Percentiles rank a stretch among this genome's conserved stretches.
phyloP scores from a whole-genome alignment of 805 yeast species.

The Brettanomyces naardenensis region DNA sequence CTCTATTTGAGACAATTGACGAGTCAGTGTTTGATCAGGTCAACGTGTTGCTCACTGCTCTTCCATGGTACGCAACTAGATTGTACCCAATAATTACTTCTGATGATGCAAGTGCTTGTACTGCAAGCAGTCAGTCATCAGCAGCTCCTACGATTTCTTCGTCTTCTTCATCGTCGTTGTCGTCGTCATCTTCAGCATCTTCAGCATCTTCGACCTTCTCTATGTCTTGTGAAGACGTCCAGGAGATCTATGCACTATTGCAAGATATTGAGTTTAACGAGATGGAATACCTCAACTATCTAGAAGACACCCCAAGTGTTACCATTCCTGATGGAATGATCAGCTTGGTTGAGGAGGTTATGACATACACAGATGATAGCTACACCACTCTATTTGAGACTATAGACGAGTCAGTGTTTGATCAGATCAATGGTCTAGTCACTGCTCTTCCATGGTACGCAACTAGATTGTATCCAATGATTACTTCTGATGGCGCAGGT shows the following conservation, averaged over 20 bases:
- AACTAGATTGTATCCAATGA: conserved; percentile 19
- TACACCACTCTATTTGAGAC: conserved; percentile 32
- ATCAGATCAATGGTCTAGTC: conserved; percentile 18
- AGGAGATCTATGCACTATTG: conserved; percentile 4
- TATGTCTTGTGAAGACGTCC: not conserved
- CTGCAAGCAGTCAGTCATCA: not conserved
- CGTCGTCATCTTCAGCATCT: not conserved
- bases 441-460: conserved; percentile 28
- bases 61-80: conserved; percentile 29
- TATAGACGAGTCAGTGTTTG: conserved; percentile 2
- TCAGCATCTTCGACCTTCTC: not conserved
- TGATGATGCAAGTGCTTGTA: conserved; percentile 8
- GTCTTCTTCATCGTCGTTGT: not conserved
- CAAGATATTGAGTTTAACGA: conserved; percentile 7
- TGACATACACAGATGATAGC: conserved; percentile 34
- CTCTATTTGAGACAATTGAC: conserved; percentile 22
- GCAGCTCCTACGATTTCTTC: no score
- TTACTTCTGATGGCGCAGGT: conserved; percentile 9
- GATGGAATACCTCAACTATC: conserved; percentile 8
- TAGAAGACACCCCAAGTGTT: conserved; percentile 2
- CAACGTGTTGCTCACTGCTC: conserved; percentile 21
- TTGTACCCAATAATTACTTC: conserved; percentile 12
- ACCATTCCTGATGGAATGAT: not conserved
- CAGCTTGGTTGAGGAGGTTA: conserved; percentile 13
- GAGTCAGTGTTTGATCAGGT: conserved; percentile 8